These are phyloP conservation scores for Coccomyxa sp. DNA, from an alignment of 139 green algal genomes.

Conservation along the genomic window DNA sequence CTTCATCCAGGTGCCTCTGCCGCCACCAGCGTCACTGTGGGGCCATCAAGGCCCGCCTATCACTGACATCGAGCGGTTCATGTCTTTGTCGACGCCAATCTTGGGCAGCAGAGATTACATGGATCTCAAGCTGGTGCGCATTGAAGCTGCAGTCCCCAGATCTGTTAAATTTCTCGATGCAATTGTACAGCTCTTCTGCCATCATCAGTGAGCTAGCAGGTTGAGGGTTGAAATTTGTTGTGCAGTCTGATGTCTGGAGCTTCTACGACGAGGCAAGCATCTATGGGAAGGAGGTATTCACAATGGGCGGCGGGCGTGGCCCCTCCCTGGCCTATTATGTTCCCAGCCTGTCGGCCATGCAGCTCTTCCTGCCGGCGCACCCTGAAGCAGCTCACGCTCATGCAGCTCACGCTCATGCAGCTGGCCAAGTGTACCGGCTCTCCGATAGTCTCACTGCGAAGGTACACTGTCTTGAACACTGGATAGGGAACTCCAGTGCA, in stretches of 20 bases:
- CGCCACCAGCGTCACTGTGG: too few relatives aligned
- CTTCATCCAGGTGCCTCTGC: too few relatives aligned
- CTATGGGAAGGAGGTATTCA: constrained; percentile 40
- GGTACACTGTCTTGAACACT: neutral
- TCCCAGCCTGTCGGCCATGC: constrained; percentile 72
- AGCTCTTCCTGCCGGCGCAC: constrained; percentile 47
- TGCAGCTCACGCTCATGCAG: neutral
- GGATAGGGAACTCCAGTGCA: too few relatives aligned
- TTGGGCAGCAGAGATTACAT: neutral
- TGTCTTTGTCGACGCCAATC: constrained; percentile 1
- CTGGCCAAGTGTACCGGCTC: neutral
- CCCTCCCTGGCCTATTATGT: constrained; percentile 66
- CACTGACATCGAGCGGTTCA: constrained; percentile 30
- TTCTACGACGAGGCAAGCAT: constrained; percentile 49
- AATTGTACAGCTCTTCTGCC: neutral
- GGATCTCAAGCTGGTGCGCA: neutral
- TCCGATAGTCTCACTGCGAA: neutral
- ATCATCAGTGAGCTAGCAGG: neutral
- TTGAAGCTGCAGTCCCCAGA: neutral
- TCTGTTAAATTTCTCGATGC: neutral
- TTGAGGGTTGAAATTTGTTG: too few relatives aligned
- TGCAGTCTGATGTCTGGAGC: constrained; percentile 52
- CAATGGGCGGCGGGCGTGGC: constrained; percentile 43
- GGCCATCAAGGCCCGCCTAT: neutral
- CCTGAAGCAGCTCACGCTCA: neutral